Base-by-base conservation (phyloP, 768 basidiomycete genomes). In the Pulveroboletus sp. region DNA sequence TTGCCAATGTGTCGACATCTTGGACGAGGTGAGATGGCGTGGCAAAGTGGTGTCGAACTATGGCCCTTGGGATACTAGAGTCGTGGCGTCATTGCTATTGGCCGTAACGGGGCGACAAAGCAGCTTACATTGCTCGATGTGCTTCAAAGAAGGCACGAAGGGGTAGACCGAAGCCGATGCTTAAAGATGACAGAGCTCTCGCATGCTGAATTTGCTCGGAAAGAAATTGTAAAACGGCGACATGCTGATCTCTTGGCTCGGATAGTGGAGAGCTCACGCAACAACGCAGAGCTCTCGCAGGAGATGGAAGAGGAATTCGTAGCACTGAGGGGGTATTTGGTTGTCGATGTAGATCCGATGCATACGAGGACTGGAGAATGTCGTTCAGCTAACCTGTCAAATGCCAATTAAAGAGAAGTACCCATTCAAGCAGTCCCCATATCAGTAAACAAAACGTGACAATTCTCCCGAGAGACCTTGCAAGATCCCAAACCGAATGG, bases 161-260 rank as follows among this genome's bases (percentile, higher is more conserved):
- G 7, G 56, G 58, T 33, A 50, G 39, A 31, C 57, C 58, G 17
- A 69, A 50, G 11, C 53, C 36, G 14, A 43, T 40, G 27, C 56
- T 63, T 18, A 66, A 38, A 0, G 58, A 58, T 5, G 64, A 60
- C 24, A 66, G 26, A 28, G 50, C 51, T n/a, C 51, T 68, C 12
- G 66, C 60, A 9, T 69, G 64, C 14, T 56, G 52, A 11, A 64
- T 58, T 40, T 69, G 66, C 15, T 64, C 66, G 0, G 53, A 57
- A 36, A 68, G 44, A 26, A 69, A 69, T 26, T 55, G 52, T n/a
- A 61, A 32, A 32, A 61, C 48, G 11, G 55, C 60, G 3, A 35
- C 40, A 17, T 64, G 57, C 8, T 63, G 58, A 21, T 55, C 54
- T 6, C 36, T 41, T 10, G 59, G 47, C 46, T 49, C 51, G n/a